Evolutionary conservation across 164 flowering plant genomes (phyloP).

Genomic region (Macadamia tetraphylla): DNA sequence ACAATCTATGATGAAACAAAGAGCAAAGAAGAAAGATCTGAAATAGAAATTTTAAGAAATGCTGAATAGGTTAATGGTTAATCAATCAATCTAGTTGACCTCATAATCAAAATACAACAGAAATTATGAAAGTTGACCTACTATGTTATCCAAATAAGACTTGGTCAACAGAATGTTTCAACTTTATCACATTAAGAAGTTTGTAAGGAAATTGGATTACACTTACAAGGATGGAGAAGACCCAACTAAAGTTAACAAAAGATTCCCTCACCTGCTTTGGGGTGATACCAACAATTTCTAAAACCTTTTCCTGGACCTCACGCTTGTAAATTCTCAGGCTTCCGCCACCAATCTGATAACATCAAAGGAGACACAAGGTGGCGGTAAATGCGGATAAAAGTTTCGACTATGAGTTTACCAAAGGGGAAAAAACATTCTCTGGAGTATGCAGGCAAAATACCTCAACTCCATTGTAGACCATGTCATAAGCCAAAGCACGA

Average conservation of each 20-base stretch:
- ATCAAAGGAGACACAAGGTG: constrained; percentile 1
- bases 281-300: constrained; percentile 79
- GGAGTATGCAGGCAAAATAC: constrained; percentile 24
- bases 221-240: neutral
- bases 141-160: no score
- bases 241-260: neutral
- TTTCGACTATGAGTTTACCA: neutral
- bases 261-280: constrained; percentile 52
- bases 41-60: no score
- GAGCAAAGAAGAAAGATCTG: no score
- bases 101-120: no score
- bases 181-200: no score
- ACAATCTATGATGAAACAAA: no score
- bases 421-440: neutral
- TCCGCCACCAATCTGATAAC: constrained; percentile 89
- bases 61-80: no score
- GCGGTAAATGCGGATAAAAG: neutral
- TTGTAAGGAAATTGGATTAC: no score
- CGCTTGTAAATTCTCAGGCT: constrained; percentile 91
- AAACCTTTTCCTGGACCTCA: constrained; percentile 79
- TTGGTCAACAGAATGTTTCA: no score
- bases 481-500: constrained; percentile 96
- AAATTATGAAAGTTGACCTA: no score
- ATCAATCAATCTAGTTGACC: no score
- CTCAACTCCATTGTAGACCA: constrained; percentile 99